Conservation (phyloP, 176 grass and related monocot genomes). For the Oryza longistaminata region DNA sequence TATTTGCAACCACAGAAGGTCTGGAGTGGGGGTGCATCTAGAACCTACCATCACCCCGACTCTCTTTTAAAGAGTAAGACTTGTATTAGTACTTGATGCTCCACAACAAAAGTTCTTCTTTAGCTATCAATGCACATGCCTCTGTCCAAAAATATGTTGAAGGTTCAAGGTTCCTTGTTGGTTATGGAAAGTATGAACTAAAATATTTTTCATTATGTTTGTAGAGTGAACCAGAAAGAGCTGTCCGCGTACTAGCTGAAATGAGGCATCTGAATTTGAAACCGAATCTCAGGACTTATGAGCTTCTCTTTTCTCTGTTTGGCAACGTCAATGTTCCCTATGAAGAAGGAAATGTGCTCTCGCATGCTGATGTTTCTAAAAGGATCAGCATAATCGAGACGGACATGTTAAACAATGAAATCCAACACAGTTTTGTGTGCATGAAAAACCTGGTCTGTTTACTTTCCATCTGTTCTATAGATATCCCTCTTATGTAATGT, state of each 20-base stretch:
- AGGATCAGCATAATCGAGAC: constrained; percentile 76
- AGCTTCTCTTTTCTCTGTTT: constrained; percentile 80
- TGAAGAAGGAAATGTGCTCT: constrained; percentile 86
- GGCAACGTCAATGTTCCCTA: constrained; percentile 72
- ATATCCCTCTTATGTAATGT: constrained; percentile 10
- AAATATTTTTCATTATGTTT: constrained; percentile 19
- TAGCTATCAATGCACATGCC: not conserved
- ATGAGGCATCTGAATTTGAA: constrained; percentile 74
- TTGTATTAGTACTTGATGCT: constrained; percentile 21
- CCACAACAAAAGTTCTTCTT: constrained; percentile 1
- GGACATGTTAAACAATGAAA: constrained; percentile 77
- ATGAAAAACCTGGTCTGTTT: constrained; percentile 74
- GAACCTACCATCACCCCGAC: not conserved
- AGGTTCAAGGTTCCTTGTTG: constrained; percentile 1
- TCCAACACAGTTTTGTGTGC: constrained; percentile 64
- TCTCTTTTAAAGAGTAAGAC: not conserved
- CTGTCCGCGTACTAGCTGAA: constrained; percentile 63
- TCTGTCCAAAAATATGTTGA: not conserved
- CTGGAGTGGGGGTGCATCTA: not conserved
- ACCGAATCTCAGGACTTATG: constrained; percentile 64
- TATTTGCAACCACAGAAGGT: not conserved
- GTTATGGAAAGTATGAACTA: constrained; percentile 4
- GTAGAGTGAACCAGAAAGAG: constrained; percentile 85
- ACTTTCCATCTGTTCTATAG: constrained; percentile 19
- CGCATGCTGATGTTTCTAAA: constrained; percentile 78